Evolutionary conservation across 495 filamentous ascomycete species (phyloP).

Genomic region (Penicillium fimorum): DNA sequence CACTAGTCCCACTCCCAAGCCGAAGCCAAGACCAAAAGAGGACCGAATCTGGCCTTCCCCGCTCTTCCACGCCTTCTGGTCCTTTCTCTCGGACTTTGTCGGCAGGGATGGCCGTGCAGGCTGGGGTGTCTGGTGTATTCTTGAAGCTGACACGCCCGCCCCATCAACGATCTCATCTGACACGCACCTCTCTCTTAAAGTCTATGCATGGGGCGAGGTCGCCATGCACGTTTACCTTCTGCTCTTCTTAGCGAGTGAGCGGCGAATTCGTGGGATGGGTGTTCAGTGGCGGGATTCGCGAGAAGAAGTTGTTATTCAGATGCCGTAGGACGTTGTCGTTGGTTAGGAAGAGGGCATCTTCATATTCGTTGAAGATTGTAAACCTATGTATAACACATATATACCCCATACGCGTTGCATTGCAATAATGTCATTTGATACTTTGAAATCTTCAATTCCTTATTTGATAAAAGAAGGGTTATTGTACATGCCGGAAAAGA

Average conservation of each 20-base stretch:
- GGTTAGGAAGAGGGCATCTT: background rate
- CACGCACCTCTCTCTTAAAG: constrained; percentile 39
- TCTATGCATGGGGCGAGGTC: constrained; percentile 68
- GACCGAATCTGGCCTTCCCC: constrained; percentile 24
- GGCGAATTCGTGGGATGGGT: constrained; percentile 52
- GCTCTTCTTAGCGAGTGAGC: constrained; percentile 61
- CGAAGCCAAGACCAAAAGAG: background rate
- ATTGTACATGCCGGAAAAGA: constrained; percentile 24
- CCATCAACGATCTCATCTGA: background rate
- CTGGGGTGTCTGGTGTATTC: constrained; percentile 63
- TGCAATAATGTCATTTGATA: background rate
- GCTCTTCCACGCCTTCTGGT: constrained; percentile 55
- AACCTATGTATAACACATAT: background rate
- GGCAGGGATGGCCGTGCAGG: constrained; percentile 56
- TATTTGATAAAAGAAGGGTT: constrained; percentile 10
- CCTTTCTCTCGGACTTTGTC: constrained; percentile 58
- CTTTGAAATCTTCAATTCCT: constrained; percentile 5
- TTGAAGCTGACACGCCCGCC: constrained; percentile 6
- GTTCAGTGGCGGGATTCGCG: constrained; percentile 57
- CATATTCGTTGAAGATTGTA: background rate
- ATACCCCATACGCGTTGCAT: background rate
- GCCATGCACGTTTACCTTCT: constrained; percentile 63
- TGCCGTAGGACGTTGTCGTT: constrained; percentile 26
- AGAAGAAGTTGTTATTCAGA: constrained; percentile 50
- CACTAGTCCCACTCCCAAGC: background rate